phyloP scores from a whole-genome alignment of 176 grass and related monocot species.

The Puya raimondii region DNA sequence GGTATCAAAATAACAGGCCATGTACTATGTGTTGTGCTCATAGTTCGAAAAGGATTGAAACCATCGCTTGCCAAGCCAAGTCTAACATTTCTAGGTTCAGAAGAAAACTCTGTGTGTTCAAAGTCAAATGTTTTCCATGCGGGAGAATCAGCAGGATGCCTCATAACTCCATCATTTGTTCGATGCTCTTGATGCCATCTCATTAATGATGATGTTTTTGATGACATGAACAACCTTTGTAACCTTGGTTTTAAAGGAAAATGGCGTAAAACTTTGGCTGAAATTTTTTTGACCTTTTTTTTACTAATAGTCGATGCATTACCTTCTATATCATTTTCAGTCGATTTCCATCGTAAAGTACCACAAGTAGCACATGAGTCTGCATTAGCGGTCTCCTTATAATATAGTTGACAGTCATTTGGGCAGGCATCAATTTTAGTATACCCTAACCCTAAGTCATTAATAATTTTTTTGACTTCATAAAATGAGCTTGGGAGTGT shows the following conservation, averaged over 20 bases:
- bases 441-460: constrained; percentile 9
- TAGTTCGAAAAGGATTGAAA: background rate
- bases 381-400: constrained; percentile 6
- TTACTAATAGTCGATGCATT: background rate
- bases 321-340: background rate
- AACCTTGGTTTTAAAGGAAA: constrained; percentile 27
- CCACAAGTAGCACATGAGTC: background rate
- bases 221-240: constrained; percentile 16
- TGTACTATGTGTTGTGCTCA: constrained; percentile 14
- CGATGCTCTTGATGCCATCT: constrained; percentile 14
- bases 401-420: constrained; percentile 20
- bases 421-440: constrained; percentile 28
- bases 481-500: constrained; percentile 17
- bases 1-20: constrained; percentile 23
- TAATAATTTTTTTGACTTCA: constrained; percentile 22
- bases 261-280: constrained; percentile 17
- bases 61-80: background rate
- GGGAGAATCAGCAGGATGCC: background rate
- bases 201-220: background rate
- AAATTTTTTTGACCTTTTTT: background rate
- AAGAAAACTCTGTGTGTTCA: background rate
- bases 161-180: constrained; percentile 3
- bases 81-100: background rate
- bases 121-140: background rate
- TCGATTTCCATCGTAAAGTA: background rate